These are phyloP conservation scores for Chrysopogon serrulatus DNA, from an alignment of 176 grass and related monocot species.

Conservation along the genomic window DNA sequence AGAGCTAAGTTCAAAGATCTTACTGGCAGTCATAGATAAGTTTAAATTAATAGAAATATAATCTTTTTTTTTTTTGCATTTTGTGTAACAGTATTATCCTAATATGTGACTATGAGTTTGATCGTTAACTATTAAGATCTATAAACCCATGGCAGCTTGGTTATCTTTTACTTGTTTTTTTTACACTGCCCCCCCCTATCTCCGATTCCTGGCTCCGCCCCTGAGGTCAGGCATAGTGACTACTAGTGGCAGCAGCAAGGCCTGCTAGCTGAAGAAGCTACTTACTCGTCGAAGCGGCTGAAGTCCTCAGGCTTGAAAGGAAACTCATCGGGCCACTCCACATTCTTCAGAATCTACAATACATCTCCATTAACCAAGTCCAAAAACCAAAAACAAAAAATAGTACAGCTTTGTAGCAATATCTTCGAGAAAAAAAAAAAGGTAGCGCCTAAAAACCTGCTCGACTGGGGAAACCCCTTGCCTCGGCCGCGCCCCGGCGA, in stretches of 20 bases:
- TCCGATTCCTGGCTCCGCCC: no score
- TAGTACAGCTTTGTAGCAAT: background rate
- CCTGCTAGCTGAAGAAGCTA: background rate
- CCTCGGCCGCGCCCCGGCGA: constrained; percentile 60
- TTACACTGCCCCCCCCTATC: no score
- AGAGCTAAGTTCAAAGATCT: no score
- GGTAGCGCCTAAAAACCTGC: constrained; percentile 51
- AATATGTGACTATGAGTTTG: no score
- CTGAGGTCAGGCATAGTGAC: background rate
- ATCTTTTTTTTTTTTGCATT: no score
- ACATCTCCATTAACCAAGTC: background rate
- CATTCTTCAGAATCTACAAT: constrained; percentile 75
- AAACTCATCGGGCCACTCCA: constrained; percentile 87
- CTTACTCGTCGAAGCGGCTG: constrained; percentile 89
- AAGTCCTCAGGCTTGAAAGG: constrained; percentile 97
- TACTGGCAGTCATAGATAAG: no score
- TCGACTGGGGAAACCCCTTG: constrained; percentile 78
- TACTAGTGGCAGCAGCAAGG: background rate
- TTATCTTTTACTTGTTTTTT: no score
- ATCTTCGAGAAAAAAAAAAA: background rate
- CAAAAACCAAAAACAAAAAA: background rate
- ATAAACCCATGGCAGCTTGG: no score
- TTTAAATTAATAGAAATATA: no score
- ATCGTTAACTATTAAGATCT: no score
- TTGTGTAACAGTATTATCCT: no score